Evolutionary conservation across 805 yeast species (phyloP), one percentile per base, ranked within the genome.

Genomic region (Torulaspora microellipsoides): DNA sequence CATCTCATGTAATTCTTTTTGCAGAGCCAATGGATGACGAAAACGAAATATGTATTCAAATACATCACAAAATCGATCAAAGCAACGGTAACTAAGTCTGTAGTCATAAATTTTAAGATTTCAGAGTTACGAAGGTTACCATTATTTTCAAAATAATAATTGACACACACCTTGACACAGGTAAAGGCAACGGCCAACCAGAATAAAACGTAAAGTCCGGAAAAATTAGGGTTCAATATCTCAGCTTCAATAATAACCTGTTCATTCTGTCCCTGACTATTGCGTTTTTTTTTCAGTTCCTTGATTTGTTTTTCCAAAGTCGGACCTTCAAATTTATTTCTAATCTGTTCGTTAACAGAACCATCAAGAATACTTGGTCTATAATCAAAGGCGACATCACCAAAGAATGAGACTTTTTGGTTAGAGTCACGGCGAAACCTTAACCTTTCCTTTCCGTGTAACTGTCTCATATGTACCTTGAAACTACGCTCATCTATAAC

Each of bases 41-140:
- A 80, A 1, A 81, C 73, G 27, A 81, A 62, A 57, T 84, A 93
- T 36, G 78, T 76, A 31, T 79, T 59, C 13, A 82, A 47, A 59
- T 90, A 93, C 90, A 93, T 83, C 38, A 64, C 56, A 15, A 83
- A 63, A 62, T 93, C 99, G 1, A 86, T 78, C 8, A 83, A 47
- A 0, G 81, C 97, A 17, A 93, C 82, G 49, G 76, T 74, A 38
- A 77, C 49, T 10, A 91, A 44, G 52, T 87, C 90, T 14, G 74
- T 71, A 14, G 71, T 58, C 68, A 95, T 71, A 14, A 81, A 72
- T 15, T 63, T 56, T 31, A 83, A 60, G 14, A 93, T 74, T 29
- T 79, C 77, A 25, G 80, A 75, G 23, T 76, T 69, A 38, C 48
- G 46, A 11, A 62, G 46, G 23, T 48, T 48, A 4, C 81, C 78